phyloP scores from a whole-genome alignment of 1,284 basidiomycete species.

The Malassezia psittaci region DNA sequence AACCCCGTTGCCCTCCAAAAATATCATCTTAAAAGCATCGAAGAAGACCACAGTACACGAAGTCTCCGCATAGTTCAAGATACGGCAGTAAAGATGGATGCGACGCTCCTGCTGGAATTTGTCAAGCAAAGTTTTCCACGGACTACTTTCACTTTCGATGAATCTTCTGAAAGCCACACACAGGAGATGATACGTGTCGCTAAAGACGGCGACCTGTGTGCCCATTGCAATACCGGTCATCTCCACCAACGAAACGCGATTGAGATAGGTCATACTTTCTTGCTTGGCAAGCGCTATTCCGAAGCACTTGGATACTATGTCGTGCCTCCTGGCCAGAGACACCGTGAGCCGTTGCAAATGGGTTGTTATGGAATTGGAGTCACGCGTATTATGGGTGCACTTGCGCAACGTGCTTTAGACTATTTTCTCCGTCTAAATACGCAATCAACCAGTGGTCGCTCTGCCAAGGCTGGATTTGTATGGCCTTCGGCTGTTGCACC shows the following conservation, averaged over 20 bases:
- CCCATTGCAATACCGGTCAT: slow-evolving; percentile 20
- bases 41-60: too few species aligned
- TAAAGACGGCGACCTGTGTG: slow-evolving; percentile 25
- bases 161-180: background rate
- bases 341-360: slow-evolving; percentile 42
- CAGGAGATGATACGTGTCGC: background rate
- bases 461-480: slow-evolving; percentile 23
- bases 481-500: slow-evolving; percentile 43
- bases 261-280: slow-evolving; percentile 49
- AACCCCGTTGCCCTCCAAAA: background rate
- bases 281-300: slow-evolving; percentile 46
- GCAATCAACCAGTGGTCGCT: background rate
- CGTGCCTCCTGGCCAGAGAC: background rate
- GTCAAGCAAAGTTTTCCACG: background rate
- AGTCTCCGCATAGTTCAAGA: background rate
- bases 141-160: background rate
- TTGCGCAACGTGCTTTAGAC: slow-evolving; percentile 29
- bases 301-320: slow-evolving; percentile 34
- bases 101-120: background rate
- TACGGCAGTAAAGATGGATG: background rate
- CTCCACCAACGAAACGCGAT: slow-evolving; percentile 36
- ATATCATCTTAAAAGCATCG: background rate
- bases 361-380: slow-evolving; percentile 49
- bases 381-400: slow-evolving; percentile 43
- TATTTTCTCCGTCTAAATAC: slow-evolving; percentile 9